These are phyloP conservation scores for Magnaporthiopsis rhizophila DNA, from an alignment of 2,329 filamentous ascomycete genomes.

Conservation along the genomic window DNA sequence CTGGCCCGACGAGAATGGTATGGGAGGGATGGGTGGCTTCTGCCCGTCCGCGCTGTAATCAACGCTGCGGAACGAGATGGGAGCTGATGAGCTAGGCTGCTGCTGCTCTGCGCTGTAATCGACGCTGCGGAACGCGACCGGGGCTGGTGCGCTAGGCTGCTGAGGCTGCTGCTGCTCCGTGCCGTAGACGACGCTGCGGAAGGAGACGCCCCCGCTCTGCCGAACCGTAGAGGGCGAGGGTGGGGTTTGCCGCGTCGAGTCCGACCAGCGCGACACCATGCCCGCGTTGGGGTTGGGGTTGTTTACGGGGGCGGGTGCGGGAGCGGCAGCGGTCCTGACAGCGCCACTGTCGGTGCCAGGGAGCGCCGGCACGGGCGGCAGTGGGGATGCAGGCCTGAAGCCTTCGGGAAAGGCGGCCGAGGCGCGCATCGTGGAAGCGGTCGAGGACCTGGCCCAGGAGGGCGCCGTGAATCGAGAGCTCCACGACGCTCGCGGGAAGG, in stretches of 20 bases:
- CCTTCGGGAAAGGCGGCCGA: background rate
- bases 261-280: conserved; percentile 7
- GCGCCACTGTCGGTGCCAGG: background rate
- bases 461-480: background rate
- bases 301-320: too few species aligned
- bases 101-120: too few species aligned
- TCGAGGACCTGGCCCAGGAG: background rate
- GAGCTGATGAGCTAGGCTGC: too few species aligned
- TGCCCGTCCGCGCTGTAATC: conserved; percentile 3
- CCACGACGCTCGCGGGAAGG: background rate
- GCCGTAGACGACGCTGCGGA: conserved; percentile 6
- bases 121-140: too few species aligned
- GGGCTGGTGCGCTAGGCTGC: background rate
- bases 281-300: background rate
- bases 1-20: background rate
- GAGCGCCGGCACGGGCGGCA: conserved; percentile 3
- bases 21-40: background rate
- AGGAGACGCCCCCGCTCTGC: background rate
- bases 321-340: too few species aligned
- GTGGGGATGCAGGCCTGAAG: conserved; percentile 3
- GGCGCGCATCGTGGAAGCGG: background rate
- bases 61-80: conserved; percentile 1
- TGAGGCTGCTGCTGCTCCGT: background rate
- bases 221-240: background rate
- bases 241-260: conserved; percentile 4